These are phyloP conservation scores for Nephelium lappaceum DNA, from an alignment of 345 rosid species.

Conservation along the genomic window DNA sequence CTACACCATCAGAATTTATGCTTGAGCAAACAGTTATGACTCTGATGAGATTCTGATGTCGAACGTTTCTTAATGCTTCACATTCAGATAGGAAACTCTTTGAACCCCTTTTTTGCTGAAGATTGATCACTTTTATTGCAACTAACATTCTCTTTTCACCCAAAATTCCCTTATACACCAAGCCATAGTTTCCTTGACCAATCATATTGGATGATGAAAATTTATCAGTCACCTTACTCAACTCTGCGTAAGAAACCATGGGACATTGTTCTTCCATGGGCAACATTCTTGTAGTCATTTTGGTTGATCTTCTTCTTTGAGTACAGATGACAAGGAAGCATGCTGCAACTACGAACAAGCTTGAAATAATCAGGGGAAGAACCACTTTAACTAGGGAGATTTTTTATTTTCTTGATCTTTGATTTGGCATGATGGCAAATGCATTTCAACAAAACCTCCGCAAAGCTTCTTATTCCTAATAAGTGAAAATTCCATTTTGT, in stretches of 20 bases:
- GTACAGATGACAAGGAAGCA: neutral
- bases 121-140: constrained; percentile 48
- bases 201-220: too few species aligned
- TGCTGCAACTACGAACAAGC: neutral
- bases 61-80: constrained; percentile 33
- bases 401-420: neutral
- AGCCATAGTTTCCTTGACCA: too few species aligned
- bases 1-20: neutral
- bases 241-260: constrained; percentile 5
- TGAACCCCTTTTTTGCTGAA: constrained; percentile 36
- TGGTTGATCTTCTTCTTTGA: neutral
- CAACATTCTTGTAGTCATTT: neutral
- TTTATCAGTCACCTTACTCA: neutral
- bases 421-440: too few species aligned
- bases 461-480: too few species aligned
- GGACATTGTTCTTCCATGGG: neutral
- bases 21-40: constrained; percentile 39
- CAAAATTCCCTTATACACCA: neutral
- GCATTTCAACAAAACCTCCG: too few species aligned
- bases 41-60: constrained; percentile 51
- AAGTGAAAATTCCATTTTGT: too few species aligned
- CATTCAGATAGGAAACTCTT: constrained; percentile 54
- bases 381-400: neutral
- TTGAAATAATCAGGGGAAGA: neutral
- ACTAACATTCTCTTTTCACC: constrained; percentile 1